These are phyloP conservation scores for Scutellaria baicalensis DNA, from an alignment of 257 asterid species.

Conservation along the genomic window DNA sequence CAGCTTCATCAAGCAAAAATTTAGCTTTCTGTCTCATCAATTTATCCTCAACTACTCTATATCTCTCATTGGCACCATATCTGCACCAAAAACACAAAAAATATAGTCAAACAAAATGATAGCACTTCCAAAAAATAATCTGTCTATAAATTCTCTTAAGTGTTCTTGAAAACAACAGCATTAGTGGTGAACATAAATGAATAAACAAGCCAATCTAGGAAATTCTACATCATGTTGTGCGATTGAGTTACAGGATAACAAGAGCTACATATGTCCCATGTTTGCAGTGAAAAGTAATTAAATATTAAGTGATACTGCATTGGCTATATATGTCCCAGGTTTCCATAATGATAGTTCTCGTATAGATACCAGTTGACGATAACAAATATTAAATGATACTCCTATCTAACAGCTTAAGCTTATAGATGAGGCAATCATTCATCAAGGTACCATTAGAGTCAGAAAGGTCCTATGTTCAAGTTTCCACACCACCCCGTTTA, in stretches of 20 bases:
- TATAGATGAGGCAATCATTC: background rate
- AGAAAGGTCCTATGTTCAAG: background rate
- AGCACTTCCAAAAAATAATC: background rate
- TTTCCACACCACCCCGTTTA: background rate
- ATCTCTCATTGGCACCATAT: constrained; percentile 77
- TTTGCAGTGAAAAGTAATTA: background rate
- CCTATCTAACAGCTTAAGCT: background rate
- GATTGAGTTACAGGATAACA: background rate
- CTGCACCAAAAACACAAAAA: constrained; percentile 36
- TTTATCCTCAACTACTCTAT: constrained; percentile 75
- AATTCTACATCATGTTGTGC: background rate
- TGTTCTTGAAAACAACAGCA: background rate
- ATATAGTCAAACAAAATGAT: background rate
- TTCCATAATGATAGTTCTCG: background rate
- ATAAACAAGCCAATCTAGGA: background rate
- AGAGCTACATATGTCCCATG: background rate
- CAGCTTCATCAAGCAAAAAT: constrained; percentile 92
- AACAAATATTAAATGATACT: background rate
- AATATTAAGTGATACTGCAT: background rate
- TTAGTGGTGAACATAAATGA: background rate
- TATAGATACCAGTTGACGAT: background rate
- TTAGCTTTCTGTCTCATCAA: constrained; percentile 86
- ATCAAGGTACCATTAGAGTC: background rate
- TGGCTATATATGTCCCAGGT: background rate
- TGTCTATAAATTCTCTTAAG: constrained; percentile 3